Evolutionary conservation across 2,329 filamentous ascomycete genomes (phyloP), one percentile per base, ranked within the genome.

Genomic region (Colletotrichum sp.): DNA sequence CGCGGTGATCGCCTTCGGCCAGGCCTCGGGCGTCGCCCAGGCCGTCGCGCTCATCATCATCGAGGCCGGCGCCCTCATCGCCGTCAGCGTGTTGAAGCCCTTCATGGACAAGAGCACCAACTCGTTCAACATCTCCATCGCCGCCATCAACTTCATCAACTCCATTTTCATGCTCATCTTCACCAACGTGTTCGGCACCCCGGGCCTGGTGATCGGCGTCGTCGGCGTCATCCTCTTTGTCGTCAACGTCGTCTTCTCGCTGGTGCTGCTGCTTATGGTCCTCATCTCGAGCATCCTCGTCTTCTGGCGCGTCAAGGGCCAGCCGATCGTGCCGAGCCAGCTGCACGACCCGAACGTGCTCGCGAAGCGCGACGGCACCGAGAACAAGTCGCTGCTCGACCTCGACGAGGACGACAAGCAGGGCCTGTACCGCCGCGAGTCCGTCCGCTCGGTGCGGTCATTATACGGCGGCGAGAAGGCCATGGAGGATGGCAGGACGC

Each of bases 51-150:
- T 98, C 76, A 89, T 99, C 52, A 88, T 98, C 77, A 92, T 98
- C 74, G 96, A 99, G 85, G 94, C 94, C 3, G 91, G 86, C 68
- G 93, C 95, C 80, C 89, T 99, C 72, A 94, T 98, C 80, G 92
- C 87, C 32, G 92, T 95, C 71, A 94, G 93, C 77, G 93, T 98
- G 69, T 87, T 98, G 79, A 93, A 95, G 77, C 96, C 96, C 26
- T 99, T 95, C 94, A 99, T 99, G 96, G 96, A 99, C 89, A 98
- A 98, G 92, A 96, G 96, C 88, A 98, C 95, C 77, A 99, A 98
- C 86, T 93, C 94, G 64, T 98, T 98, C 90, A 98, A 98, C 87
- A 98, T 99, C 81, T 91, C 95, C 77, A 98, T 98, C 81, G 94
- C 93, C 77, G 94, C 92, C 63, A 89, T 98, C 85, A 98, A 98